A percentile compares a stretch with the other conserved stretches of the same genome.
These are phyloP conservation scores for Bryoerythrophyllum caledonicum DNA, from an alignment of 225 moss, liverwort and hornwort species.

Conservation along the genomic window DNA sequence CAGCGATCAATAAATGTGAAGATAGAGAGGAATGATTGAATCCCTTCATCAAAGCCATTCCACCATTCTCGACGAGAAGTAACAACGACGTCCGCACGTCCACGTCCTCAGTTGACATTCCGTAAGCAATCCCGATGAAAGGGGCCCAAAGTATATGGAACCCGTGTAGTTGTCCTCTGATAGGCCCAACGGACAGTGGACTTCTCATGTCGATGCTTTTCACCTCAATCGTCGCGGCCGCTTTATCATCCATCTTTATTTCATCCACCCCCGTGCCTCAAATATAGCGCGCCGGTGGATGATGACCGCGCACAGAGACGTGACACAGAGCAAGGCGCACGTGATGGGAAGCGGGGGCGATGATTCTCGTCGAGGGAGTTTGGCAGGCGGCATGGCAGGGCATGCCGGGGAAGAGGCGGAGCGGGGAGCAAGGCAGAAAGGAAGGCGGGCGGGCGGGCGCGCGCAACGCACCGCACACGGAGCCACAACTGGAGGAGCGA, in stretches of 20 bases:
- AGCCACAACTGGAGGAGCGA: neutral
- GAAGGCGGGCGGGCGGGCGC: neutral
- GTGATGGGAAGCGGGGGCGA: conserved; percentile 13
- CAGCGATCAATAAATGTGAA: neutral
- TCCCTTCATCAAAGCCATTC: neutral
- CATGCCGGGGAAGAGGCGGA: neutral
- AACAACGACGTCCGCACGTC: neutral
- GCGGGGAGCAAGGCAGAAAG: too few relatives aligned
- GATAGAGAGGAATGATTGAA: neutral
- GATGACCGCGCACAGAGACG: too few relatives aligned
- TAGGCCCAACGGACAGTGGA: neutral
- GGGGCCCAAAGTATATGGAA: neutral
- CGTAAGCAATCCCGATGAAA: neutral
- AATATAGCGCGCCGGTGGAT: too few relatives aligned
- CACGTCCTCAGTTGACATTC: conserved; percentile 1
- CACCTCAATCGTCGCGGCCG: neutral
- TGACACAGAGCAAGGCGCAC: conserved; percentile 18
- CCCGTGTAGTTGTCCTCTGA: too few relatives aligned
- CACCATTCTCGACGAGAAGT: neutral
- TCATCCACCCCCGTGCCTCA: neutral
- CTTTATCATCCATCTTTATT: neutral
- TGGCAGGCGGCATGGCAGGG: neutral
- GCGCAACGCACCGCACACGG: neutral
- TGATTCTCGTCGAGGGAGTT: conserved; percentile 19
- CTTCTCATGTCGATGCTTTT: neutral